Conservation (phyloP, 352 stramenopile species). For the Phytophthora pistaciae region DNA sequence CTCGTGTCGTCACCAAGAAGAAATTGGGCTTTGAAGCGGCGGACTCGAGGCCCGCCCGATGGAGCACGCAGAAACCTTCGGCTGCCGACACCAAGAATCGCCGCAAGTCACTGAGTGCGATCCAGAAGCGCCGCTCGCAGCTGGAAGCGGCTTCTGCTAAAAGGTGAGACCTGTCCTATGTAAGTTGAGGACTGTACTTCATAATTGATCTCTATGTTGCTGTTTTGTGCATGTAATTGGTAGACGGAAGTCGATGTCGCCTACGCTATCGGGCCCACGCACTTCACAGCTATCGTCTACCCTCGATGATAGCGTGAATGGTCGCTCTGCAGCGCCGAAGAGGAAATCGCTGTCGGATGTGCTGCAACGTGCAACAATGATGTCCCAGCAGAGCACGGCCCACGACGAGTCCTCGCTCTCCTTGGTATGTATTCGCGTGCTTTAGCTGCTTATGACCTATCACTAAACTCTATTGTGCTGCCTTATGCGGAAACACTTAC, state of each 20-base stretch:
- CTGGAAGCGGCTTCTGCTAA: conserved; percentile 33
- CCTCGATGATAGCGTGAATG: conserved; percentile 7
- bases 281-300: conserved; percentile 11
- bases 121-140: conserved; percentile 38
- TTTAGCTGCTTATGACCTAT: too few relatives aligned
- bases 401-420: conserved; percentile 13
- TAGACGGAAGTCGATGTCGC: conserved; percentile 41
- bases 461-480: not conserved
- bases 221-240: not conserved
- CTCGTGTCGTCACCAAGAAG: conserved; percentile 11
- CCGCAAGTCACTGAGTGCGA: conserved; percentile 45
- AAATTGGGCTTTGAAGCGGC: conserved; percentile 57
- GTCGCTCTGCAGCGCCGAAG: conserved; percentile 17
- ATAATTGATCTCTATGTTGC: not conserved
- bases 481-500: not conserved
- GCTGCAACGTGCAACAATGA: conserved; percentile 63
- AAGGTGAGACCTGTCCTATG: conserved; percentile 14
- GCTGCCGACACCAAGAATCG: conserved; percentile 43
- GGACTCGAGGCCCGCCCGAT: conserved; percentile 57
- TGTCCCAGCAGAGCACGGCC: conserved; percentile 47
- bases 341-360: conserved; percentile 60
- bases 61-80: conserved; percentile 40
- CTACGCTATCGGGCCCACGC: conserved; percentile 13
- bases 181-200: not conserved
- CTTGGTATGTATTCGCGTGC: conserved; percentile 17